Base-by-base conservation (phyloP, 164 flowering plant species). In the Warburgia ugandensis region DNA sequence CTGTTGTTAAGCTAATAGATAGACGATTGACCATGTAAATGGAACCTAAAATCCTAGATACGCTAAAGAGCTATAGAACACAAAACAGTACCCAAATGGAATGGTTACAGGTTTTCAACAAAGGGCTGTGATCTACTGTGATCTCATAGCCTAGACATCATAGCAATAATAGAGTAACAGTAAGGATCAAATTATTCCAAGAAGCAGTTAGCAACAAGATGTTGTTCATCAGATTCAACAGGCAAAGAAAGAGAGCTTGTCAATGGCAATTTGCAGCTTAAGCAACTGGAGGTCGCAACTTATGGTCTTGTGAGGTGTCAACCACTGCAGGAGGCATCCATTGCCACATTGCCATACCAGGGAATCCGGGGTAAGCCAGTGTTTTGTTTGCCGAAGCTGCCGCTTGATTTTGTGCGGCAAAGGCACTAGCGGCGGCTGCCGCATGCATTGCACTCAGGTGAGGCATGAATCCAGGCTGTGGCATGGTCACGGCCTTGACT, bases 291-390 rank as follows among this genome's bases (percentile, higher is more conserved):
- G 84, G 79, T 29, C 75, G 80, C 40, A 79, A 74, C 23, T 70
- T 67, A 51, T 77, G 83, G 57, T 81, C 83, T 62, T 77, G 81
- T 17, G 89, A 81, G 41, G 84, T 77, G 66, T 81, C 89, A 38
- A 73, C 73, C 4, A 71, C 62, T 29, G 84, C 70, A 42, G 77
- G 78, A 7, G 85, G 81, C 78, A 79, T 68, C 61, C 78, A 79
- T 51, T 77, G 84, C 89, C 81, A 79, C 89, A 81, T 77, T 12
- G 89, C 63, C 44, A 75, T 49, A 30, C 79, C 83, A 14, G 88
- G 88, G 51, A 72, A 77, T 12, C 83, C 74, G 27, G 76, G 43
- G 48, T 64, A 71, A 22, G 64, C 48, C 33, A 73, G 35, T 5
- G 61, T 22, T 58, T 81, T 79, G 66, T 69, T 66, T 20, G 75